Evolutionary conservation across 768 basidiomycete genomes (phyloP).

Genomic region (Suillus subluteus): DNA sequence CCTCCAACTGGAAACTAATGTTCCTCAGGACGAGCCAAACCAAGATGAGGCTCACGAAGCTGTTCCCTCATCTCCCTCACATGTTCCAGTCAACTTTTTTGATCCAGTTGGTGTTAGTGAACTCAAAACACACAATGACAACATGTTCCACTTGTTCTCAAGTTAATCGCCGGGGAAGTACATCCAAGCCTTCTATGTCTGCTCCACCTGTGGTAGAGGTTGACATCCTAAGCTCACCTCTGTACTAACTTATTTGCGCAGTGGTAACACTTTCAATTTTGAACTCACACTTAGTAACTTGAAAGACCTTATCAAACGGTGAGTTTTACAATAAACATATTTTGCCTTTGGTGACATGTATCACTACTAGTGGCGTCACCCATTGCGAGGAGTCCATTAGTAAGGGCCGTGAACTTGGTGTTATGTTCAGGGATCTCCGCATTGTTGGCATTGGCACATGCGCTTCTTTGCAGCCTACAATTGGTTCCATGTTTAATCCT

Average conservation of each 20-base stretch:
- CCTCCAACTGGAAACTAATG: neutral
- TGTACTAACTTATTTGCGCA: no score
- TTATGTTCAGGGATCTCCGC: constrained; percentile 58
- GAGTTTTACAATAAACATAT: neutral
- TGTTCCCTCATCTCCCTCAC: constrained; percentile 8
- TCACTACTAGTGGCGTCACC: constrained; percentile 46
- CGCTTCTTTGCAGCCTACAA: constrained; percentile 56
- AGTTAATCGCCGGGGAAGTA: neutral
- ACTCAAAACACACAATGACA: constrained; percentile 38
- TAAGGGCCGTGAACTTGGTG: constrained; percentile 60
- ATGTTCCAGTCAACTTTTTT: constrained; percentile 49
- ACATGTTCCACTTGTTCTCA: constrained; percentile 3
- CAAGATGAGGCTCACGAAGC: neutral
- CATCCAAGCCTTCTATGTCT: neutral
- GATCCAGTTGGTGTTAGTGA: constrained; percentile 49
- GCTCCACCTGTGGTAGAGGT: neutral
- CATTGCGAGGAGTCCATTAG: constrained; percentile 53
- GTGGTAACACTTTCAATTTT: constrained; percentile 36
- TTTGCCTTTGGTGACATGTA: neutral
- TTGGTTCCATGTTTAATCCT: constrained; percentile 66
- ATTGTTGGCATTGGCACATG: constrained; percentile 66
- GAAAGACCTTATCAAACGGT: constrained; percentile 28
- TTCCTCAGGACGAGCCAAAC: neutral
- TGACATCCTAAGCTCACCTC: neutral
- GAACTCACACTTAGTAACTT: constrained; percentile 32